These are phyloP conservation scores for Pisolithus tinctorius DNA, from an alignment of 768 basidiomycete genomes.

Conservation along the genomic window DNA sequence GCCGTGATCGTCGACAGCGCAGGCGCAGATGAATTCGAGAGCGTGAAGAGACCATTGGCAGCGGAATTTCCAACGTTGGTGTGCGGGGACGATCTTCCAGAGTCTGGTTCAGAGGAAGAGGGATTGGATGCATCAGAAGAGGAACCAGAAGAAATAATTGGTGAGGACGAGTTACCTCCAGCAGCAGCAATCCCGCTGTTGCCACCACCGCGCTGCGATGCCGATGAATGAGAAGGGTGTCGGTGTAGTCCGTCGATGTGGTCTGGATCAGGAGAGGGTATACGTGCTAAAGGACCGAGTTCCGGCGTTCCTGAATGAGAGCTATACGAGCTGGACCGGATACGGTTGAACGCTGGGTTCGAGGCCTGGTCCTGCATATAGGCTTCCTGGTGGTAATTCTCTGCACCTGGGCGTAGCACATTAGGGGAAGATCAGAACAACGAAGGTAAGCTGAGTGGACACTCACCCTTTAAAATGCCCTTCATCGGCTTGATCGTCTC, in stretches of 20 bases:
- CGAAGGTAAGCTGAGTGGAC: not conserved
- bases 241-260: constrained; percentile 83
- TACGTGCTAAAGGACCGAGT: constrained; percentile 70
- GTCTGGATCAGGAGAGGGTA: constrained; percentile 79
- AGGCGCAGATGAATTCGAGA: constrained; percentile 88
- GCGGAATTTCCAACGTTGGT: constrained; percentile 1
- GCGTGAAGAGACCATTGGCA: constrained; percentile 53
- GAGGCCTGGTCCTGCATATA: constrained; percentile 38
- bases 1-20: constrained; percentile 56
- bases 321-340: constrained; percentile 82
- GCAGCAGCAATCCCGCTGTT: constrained; percentile 9
- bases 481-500: constrained; percentile 66
- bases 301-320: constrained; percentile 43
- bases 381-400: constrained; percentile 56
- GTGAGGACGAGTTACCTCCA: constrained; percentile 36
- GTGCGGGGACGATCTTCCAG: constrained; percentile 30
- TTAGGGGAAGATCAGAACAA: not conserved
- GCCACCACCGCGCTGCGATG: constrained; percentile 20
- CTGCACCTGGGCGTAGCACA: constrained; percentile 44
- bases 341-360: constrained; percentile 40
- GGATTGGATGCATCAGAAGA: constrained; percentile 22
- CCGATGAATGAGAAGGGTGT: constrained; percentile 54
- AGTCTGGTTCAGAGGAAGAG: constrained; percentile 31
- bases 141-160: constrained; percentile 53
- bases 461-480: constrained; percentile 78